A percentile compares a stretch with the other conserved stretches of the same genome.
phyloP scores from a whole-genome alignment of 1,139 yeast genomes.

The Saccharomyces hybrid region DNA sequence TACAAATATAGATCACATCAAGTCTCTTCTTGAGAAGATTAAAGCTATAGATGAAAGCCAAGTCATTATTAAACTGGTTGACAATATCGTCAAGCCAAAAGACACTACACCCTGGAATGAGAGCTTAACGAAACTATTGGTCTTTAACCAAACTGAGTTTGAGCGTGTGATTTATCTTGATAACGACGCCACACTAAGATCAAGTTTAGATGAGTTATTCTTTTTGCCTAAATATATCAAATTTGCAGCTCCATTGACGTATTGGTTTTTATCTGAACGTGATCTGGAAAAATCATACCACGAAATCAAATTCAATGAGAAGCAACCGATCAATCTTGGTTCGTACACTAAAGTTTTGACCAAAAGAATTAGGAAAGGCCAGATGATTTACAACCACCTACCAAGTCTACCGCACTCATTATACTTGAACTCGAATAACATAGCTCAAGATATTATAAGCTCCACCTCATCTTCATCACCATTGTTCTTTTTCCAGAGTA shows the following conservation, averaged over 20 bases:
- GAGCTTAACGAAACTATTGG: slow-evolving; percentile 48
- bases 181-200: slow-evolving; percentile 33
- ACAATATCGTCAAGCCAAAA: slow-evolving; percentile 21
- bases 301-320: slow-evolving; percentile 17
- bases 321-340: slow-evolving; percentile 17
- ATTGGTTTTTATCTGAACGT: slow-evolving; percentile 23
- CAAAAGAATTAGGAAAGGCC: slow-evolving; percentile 18
- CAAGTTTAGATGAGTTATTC: slow-evolving; percentile 41
- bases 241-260: slow-evolving; percentile 30
- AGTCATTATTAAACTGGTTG: slow-evolving; percentile 26
- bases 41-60: slow-evolving; percentile 19
- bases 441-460: slow-evolving; percentile 25
- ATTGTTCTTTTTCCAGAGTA: slow-evolving; percentile 14
- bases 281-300: slow-evolving; percentile 18
- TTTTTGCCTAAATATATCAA: slow-evolving; percentile 34
- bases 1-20: slow-evolving; percentile 6
- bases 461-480: slow-evolving; percentile 21
- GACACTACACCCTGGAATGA: slow-evolving; percentile 39
- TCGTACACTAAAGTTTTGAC: slow-evolving; percentile 17
- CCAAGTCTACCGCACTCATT: slow-evolving; percentile 27
- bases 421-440: slow-evolving; percentile 20
- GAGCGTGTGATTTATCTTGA: slow-evolving; percentile 41
- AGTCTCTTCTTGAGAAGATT: slow-evolving; percentile 11
- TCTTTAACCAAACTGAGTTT: slow-evolving; percentile 44
- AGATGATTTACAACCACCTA: slow-evolving; percentile 28